These are phyloP conservation scores for Paecilomyces niveus DNA, from an alignment of 2,329 filamentous ascomycete genomes.

Conservation along the genomic window DNA sequence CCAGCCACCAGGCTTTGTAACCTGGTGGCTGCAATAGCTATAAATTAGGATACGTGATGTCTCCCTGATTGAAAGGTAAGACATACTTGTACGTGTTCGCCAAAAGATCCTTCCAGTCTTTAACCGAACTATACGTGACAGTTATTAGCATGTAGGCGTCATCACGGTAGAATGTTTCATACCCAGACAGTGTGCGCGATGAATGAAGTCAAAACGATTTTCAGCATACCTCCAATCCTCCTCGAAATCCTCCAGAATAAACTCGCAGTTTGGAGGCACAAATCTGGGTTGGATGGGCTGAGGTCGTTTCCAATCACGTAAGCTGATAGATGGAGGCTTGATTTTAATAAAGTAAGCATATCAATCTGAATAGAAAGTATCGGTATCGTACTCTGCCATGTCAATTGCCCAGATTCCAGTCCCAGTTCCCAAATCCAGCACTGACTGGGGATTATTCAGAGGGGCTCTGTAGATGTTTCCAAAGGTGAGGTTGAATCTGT, in stretches of 20 bases:
- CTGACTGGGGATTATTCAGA: constrained; percentile 3
- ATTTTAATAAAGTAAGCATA: not conserved
- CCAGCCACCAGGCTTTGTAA: not conserved
- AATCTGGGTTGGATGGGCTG: constrained; percentile 6
- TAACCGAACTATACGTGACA: constrained; percentile 38
- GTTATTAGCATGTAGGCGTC: not conserved
- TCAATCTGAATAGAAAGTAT: not conserved
- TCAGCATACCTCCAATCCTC: constrained; percentile 48
- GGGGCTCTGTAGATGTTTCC: constrained; percentile 5
- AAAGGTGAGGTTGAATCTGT: constrained; percentile 3
- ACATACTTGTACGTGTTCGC: constrained; percentile 36
- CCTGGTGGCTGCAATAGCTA: not conserved
- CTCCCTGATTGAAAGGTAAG: not conserved
- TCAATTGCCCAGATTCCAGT: constrained; percentile 9
- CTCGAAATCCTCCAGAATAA: constrained; percentile 54
- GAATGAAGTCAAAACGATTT: constrained; percentile 51
- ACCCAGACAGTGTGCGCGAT: constrained; percentile 48
- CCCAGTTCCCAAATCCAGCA: constrained; percentile 9
- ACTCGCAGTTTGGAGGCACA: constrained; percentile 50
- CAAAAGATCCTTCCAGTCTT: constrained; percentile 48
- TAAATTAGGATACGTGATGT: too few species aligned
- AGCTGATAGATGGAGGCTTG: not conserved
- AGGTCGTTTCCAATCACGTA: constrained; percentile 8
- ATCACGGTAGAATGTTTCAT: not conserved
- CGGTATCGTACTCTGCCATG: constrained; percentile 1